Conservation (phyloP, 345 rosid genomes). For the Citrus australasica region DNA sequence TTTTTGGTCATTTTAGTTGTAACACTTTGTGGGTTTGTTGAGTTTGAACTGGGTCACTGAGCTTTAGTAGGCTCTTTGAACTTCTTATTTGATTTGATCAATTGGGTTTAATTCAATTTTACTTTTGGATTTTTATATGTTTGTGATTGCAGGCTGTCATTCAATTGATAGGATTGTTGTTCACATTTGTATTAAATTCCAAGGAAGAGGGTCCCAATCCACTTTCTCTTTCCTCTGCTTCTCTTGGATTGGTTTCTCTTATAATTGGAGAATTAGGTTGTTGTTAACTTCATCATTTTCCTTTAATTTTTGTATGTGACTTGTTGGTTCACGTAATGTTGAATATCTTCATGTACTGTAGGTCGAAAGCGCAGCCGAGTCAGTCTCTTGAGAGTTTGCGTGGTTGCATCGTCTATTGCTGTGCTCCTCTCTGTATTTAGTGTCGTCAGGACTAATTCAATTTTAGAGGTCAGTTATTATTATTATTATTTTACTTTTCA, state of each 20-base stretch:
- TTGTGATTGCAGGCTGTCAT: conserved; percentile 28
- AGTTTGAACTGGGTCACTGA: background rate
- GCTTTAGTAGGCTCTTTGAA: background rate
- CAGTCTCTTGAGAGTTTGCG: conserved; percentile 22
- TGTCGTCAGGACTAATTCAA: conserved; percentile 11
- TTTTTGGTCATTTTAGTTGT: background rate
- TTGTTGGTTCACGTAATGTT: background rate
- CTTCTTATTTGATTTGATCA: background rate
- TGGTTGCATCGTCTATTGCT: conserved; percentile 8
- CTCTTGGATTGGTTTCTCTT: conserved; percentile 22
- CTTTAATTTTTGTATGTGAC: background rate
- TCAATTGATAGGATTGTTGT: conserved; percentile 23
- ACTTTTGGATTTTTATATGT: background rate
- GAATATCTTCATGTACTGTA: background rate
- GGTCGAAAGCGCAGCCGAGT: conserved; percentile 24
- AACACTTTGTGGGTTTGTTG: background rate
- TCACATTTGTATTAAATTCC: background rate
- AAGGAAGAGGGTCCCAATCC: conserved; percentile 11
- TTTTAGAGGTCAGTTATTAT: conserved; percentile 22
- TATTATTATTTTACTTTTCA: background rate
- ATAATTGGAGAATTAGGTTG: conserved; percentile 33
- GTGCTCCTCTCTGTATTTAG: conserved; percentile 16
- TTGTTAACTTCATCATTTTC: background rate
- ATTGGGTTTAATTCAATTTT: background rate
- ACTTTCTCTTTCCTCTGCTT: conserved; percentile 17